Percentiles rank a stretch among this genome's conserved stretches.
These are phyloP conservation scores for Geranium incanum DNA, from an alignment of 441 rosid genomes.

Conservation along the genomic window DNA sequence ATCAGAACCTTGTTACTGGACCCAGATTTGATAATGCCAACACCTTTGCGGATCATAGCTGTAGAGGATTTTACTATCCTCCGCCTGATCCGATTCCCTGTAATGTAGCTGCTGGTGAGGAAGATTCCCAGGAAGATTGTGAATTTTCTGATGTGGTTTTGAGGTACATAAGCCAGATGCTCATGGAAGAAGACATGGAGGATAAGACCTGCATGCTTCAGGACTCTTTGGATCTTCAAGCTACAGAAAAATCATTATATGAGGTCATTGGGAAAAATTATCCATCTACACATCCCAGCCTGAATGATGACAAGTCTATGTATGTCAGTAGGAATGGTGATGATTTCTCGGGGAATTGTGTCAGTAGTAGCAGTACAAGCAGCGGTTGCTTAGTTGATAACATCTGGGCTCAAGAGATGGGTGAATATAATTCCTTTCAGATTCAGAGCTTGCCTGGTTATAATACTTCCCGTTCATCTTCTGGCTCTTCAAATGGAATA, in stretches of 20 bases:
- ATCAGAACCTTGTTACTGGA: constrained; percentile 31
- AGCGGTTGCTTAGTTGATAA: constrained; percentile 21
- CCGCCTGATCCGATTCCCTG: constrained; percentile 20
- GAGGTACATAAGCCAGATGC: constrained; percentile 49
- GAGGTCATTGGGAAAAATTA: constrained; percentile 57
- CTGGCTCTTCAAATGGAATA: constrained; percentile 36
- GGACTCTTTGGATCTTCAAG: constrained; percentile 52
- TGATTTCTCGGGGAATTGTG: constrained; percentile 21
- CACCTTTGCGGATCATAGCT: constrained; percentile 17
- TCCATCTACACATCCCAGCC: constrained; percentile 39
- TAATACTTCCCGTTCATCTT: constrained; percentile 34
- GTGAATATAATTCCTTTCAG: constrained; percentile 27
- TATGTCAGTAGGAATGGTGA: constrained; percentile 18
- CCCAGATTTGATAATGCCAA: constrained; percentile 22
- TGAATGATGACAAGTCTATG: background rate
- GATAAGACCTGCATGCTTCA: constrained; percentile 53
- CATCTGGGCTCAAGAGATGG: constrained; percentile 23
- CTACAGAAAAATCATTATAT: constrained; percentile 52
- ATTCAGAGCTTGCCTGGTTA: constrained; percentile 25
- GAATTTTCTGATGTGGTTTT: constrained; percentile 57
- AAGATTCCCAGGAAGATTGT: constrained; percentile 34
- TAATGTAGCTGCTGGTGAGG: constrained; percentile 19
- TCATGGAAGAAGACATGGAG: constrained; percentile 64
- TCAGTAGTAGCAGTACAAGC: constrained; percentile 11
- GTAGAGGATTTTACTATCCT: constrained; percentile 22